Conservation (phyloP, 495 filamentous ascomycete species). For the Xylaria bambusicola region DNA sequence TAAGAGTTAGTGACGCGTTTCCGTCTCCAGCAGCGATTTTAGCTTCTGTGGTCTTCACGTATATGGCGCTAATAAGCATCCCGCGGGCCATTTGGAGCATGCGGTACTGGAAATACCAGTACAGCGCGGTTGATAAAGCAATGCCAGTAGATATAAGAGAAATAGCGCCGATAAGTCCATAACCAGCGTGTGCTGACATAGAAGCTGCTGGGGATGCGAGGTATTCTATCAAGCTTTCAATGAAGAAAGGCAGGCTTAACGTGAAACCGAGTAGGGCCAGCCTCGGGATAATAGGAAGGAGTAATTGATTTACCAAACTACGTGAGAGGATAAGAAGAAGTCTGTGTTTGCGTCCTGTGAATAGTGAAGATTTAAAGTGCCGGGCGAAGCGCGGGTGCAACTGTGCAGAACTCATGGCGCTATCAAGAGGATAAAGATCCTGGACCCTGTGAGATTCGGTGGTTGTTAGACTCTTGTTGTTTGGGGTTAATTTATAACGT, state of each 20-base stretch:
- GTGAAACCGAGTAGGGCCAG: conserved; percentile 59
- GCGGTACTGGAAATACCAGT: conserved; percentile 55
- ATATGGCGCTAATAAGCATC: conserved; percentile 53
- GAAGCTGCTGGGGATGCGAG: conserved; percentile 25
- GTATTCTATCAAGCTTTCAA: conserved; percentile 47
- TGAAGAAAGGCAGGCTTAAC: conserved; percentile 65
- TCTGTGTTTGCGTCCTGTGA: not conserved
- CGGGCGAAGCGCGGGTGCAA: not conserved
- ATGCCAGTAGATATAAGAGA: conserved; percentile 62
- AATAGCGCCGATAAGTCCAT: conserved; percentile 68
- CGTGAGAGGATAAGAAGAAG: not conserved
- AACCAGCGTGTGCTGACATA: conserved; percentile 29
- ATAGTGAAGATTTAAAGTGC: not conserved
- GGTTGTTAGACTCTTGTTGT: too few species aligned
- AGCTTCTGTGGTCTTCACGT: conserved; percentile 25
- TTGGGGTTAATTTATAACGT: too few species aligned
- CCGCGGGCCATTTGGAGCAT: conserved; percentile 62
- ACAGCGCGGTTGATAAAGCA: conserved; percentile 52
- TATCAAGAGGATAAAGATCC: too few species aligned
- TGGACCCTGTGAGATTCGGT: too few species aligned
- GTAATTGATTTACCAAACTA: conserved; percentile 39
- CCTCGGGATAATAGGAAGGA: conserved; percentile 54
- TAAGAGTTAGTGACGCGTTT: conserved; percentile 36
- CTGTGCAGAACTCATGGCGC: too few species aligned
- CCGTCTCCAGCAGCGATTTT: not conserved